phyloP scores from a whole-genome alignment of 768 basidiomycete species.

The Lactifluus piperatus region DNA sequence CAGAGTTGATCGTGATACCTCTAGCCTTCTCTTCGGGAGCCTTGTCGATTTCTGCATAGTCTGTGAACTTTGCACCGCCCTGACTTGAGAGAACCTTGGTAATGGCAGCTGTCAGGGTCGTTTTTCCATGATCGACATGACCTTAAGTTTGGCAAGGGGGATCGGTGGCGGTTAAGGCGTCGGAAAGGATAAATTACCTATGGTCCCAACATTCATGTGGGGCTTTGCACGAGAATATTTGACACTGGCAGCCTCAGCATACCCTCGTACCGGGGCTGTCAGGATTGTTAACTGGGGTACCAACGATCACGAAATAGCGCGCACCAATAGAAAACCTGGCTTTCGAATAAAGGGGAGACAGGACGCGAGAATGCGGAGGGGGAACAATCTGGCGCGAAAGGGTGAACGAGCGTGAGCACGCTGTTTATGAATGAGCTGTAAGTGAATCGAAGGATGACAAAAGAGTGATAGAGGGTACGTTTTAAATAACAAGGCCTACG shows the following conservation, averaged over 20 bases:
- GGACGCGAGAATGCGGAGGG: slow-evolving; percentile 1
- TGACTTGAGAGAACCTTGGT: slow-evolving; percentile 81
- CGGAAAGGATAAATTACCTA: slow-evolving; percentile 43
- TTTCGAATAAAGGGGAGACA: not conserved
- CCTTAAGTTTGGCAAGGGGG: slow-evolving; percentile 33
- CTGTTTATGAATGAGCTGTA: slow-evolving; percentile 5
- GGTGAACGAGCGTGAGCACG: slow-evolving; percentile 10
- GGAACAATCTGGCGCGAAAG: slow-evolving; percentile 4
- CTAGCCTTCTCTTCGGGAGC: slow-evolving; percentile 99
- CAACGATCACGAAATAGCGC: not conserved
- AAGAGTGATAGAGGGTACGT: not conserved
- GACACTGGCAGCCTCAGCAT: slow-evolving; percentile 49
- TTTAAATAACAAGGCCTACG: slow-evolving; percentile 11
- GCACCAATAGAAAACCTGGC: slow-evolving; percentile 2
- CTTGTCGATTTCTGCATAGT: slow-evolving; percentile 97
- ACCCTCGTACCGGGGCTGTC: slow-evolving; percentile 52
- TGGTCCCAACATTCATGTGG: slow-evolving; percentile 94
- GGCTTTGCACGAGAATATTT: slow-evolving; percentile 72
- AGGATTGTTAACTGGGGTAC: not conserved
- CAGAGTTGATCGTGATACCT: slow-evolving; percentile 98
- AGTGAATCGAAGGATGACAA: not conserved
- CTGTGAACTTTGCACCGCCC: slow-evolving; percentile 80
- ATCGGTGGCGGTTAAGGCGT: not conserved
- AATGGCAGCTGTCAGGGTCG: slow-evolving; percentile 91
- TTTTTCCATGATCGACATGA: slow-evolving; percentile 98